A percentile compares a stretch with the other conserved stretches of the same genome.
phyloP scores from a whole-genome alignment of 108 stramenopile species.

The Stephanodiscus triporus region DNA sequence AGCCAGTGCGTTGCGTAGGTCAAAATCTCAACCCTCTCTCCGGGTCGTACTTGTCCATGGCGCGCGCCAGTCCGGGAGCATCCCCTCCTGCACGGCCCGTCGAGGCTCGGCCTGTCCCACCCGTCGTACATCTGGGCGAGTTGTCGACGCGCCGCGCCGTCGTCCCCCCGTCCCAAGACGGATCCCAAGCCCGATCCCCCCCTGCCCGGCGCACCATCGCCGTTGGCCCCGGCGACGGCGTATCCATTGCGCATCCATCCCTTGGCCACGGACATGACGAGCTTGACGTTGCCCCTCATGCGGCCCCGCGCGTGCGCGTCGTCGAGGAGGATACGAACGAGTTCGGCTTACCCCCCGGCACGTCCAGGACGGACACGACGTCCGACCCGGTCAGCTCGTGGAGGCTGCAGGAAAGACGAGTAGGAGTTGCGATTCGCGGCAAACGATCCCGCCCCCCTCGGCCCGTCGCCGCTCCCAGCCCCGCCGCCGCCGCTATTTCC shows the following conservation, averaged over 20 bases:
- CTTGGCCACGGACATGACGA: too few relatives aligned
- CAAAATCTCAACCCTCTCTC: slow-evolving; percentile 67
- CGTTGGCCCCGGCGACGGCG: slow-evolving; percentile 30
- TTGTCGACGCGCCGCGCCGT: slow-evolving; percentile 1
- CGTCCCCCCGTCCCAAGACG: neutral
- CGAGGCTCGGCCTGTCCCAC: slow-evolving; percentile 64
- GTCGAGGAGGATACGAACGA: slow-evolving; percentile 50
- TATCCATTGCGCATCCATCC: slow-evolving; percentile 46
- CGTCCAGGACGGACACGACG: too few relatives aligned
- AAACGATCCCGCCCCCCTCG: neutral
- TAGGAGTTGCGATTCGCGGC: too few relatives aligned
- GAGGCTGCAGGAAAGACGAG: too few relatives aligned
- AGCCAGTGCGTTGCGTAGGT: slow-evolving; percentile 91
- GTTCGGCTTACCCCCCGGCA: neutral
- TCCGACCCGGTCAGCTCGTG: too few relatives aligned
- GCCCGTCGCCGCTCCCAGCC: slow-evolving; percentile 2
- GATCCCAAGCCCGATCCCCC: neutral
- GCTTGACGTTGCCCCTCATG: too few relatives aligned
- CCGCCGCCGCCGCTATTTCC: neutral
- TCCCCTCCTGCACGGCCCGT: slow-evolving; percentile 89
- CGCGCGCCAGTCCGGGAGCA: slow-evolving; percentile 75
- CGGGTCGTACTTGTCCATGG: slow-evolving; percentile 82
- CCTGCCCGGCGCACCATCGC: slow-evolving; percentile 23
- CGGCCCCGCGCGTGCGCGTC: slow-evolving; percentile 70
- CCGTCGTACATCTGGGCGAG: slow-evolving; percentile 52